These are phyloP conservation scores for Akanthomyces dipterigenus DNA, from an alignment of 2,329 filamentous ascomycete genomes.

Conservation along the genomic window DNA sequence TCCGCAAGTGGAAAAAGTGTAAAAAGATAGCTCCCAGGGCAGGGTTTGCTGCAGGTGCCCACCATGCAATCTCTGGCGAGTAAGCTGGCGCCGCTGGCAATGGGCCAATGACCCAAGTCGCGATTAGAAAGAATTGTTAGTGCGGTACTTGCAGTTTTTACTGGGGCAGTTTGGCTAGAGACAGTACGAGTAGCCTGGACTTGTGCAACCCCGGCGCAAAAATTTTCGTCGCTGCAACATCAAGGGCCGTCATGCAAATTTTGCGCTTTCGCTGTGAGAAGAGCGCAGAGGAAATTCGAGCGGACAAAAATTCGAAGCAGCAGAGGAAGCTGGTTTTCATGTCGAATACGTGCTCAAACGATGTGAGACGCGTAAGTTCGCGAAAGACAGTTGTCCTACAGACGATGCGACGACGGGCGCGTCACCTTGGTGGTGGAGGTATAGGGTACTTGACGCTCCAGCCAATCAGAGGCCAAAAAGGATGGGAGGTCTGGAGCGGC, in stretches of 20 bases:
- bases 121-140: conserved; percentile 29
- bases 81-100: background rate
- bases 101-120: background rate
- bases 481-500: background rate
- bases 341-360: background rate
- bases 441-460: conserved; percentile 2
- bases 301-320: background rate
- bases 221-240: conserved; percentile 22
- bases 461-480: conserved; percentile 2
- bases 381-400: background rate
- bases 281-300: background rate
- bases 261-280: background rate
- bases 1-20: background rate
- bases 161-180: background rate
- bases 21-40: background rate
- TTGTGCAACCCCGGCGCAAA: conserved; percentile 23
- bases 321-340: background rate
- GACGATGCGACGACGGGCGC: conserved; percentile 5
- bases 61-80: background rate
- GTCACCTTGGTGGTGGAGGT: conserved; percentile 7
- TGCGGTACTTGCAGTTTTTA: conserved; percentile 23
- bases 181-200: conserved; percentile 15
- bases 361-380: conserved; percentile 6
- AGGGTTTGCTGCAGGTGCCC: background rate
- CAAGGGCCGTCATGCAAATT: background rate